phyloP scores from a whole-genome alignment of 306 rosid genomes.

The Acacia confusa region DNA sequence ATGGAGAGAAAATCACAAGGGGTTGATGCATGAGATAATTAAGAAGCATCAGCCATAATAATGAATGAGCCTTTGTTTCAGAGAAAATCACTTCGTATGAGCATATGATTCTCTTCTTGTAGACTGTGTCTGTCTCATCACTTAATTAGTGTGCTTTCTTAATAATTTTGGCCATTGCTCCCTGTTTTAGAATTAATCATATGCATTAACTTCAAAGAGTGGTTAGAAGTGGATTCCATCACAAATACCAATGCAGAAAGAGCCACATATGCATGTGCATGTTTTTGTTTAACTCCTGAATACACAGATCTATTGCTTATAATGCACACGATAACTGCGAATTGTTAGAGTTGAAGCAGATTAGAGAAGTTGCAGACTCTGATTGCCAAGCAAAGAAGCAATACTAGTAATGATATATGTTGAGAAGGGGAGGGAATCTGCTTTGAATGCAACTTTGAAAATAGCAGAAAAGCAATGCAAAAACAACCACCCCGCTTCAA shows the following conservation, averaged over 20 bases:
- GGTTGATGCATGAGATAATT: not conserved
- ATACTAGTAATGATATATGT: constrained; percentile 1
- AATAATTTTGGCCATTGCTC: constrained; percentile 44
- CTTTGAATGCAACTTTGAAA: constrained; percentile 46
- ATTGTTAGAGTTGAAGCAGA: not conserved
- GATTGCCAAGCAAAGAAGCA: constrained; percentile 31
- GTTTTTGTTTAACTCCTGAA: not conserved
- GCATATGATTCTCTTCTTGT: constrained; percentile 44
- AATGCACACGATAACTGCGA: not conserved
- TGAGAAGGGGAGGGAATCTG: constrained; percentile 39
- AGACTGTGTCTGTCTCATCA: constrained; percentile 33
- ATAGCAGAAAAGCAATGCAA: constrained; percentile 44
- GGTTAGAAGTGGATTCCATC: not conserved
- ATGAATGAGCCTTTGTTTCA: constrained; percentile 40
- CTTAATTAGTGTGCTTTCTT: constrained; percentile 21
- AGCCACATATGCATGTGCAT: not conserved
- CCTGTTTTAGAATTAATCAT: constrained; percentile 29
- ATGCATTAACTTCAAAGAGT: constrained; percentile 2
- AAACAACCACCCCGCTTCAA: constrained; percentile 37
- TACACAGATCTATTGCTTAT: no score
- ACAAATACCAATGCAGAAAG: not conserved
- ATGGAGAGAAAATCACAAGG: not conserved
- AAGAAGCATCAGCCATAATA: constrained; percentile 12
- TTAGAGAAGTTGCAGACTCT: not conserved
- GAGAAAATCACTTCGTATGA: constrained; percentile 1